Conservation (phyloP, 805 yeast genomes). For the Saturnispora zaruensis region DNA sequence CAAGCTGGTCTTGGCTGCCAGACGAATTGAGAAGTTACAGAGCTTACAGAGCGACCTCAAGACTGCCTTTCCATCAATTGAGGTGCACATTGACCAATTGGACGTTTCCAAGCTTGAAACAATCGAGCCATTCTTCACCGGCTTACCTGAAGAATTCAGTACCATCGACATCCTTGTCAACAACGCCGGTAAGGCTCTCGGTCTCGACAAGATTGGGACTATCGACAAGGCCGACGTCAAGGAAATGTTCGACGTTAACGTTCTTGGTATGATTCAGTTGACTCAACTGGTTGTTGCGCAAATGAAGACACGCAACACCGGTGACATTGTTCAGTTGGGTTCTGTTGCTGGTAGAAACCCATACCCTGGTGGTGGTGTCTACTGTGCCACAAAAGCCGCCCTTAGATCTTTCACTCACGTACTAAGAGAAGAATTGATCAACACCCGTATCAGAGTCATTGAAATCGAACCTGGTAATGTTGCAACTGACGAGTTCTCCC, state of each 20-base stretch:
- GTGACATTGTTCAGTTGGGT: conserved; percentile 69
- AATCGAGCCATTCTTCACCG: conserved; percentile 35
- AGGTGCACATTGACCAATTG: conserved; percentile 29
- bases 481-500: conserved; percentile 63
- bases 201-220: conserved; percentile 66
- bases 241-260: conserved; percentile 80
- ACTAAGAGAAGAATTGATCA: conserved; percentile 47
- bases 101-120: conserved; percentile 37
- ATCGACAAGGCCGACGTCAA: conserved; percentile 56
- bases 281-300: conserved; percentile 73
- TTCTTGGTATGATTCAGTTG: conserved; percentile 71
- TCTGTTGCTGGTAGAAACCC: conserved; percentile 76
- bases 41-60: conserved; percentile 32
- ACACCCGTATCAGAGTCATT: conserved; percentile 52
- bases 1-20: conserved; percentile 43
- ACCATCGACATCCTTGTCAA: conserved; percentile 61
- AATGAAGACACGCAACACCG: conserved; percentile 59
- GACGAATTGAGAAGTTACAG: conserved; percentile 41
- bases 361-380: conserved; percentile 71
- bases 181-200: conserved; percentile 77
- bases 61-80: conserved; percentile 28
- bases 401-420: conserved; percentile 63
- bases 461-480: conserved; percentile 76
- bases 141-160: conserved; percentile 38
- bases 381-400: conserved; percentile 70